Conservation (phyloP, 73 alveolate genomes). For the Symbiodinium pilosum region DNA sequence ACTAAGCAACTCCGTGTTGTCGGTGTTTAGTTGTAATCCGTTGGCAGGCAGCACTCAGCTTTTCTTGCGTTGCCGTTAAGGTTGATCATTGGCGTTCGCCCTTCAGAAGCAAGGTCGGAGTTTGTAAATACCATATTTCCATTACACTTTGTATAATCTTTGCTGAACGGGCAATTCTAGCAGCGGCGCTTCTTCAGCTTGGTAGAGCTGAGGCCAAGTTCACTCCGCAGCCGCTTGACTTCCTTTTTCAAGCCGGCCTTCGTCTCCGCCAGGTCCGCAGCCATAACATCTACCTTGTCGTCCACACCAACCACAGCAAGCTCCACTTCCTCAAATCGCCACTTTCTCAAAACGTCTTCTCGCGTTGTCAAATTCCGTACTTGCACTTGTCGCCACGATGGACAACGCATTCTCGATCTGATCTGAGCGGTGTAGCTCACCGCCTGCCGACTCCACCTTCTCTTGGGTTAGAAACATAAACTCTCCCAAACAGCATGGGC, state of each 20-base stretch:
- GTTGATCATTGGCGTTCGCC: too few relatives aligned
- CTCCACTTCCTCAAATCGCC: not conserved
- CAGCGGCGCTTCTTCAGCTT: not conserved
- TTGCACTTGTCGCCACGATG: not conserved
- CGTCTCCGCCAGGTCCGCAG: too few relatives aligned
- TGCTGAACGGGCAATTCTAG: not conserved
- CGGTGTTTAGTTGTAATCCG: too few relatives aligned
- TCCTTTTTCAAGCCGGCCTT: too few relatives aligned
- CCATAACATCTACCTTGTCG: too few relatives aligned
- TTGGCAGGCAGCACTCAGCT: too few relatives aligned
- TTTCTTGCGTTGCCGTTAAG: too few relatives aligned
- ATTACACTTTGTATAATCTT: not conserved
- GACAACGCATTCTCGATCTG: not conserved
- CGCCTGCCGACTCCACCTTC: not conserved
- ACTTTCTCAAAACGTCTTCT: not conserved
- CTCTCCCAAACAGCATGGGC: not conserved
- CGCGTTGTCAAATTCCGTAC: not conserved
- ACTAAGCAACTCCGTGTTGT: too few relatives aligned
- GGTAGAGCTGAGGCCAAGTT: not conserved
- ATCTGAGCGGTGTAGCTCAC: not conserved
- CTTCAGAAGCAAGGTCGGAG: too few relatives aligned
- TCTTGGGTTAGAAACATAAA: not conserved
- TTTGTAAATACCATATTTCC: not conserved
- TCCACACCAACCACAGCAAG: not conserved
- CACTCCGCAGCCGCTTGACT: not conserved